Conservation (phyloP, 352 stramenopile species). For the Phytopythium sindhum region DNA sequence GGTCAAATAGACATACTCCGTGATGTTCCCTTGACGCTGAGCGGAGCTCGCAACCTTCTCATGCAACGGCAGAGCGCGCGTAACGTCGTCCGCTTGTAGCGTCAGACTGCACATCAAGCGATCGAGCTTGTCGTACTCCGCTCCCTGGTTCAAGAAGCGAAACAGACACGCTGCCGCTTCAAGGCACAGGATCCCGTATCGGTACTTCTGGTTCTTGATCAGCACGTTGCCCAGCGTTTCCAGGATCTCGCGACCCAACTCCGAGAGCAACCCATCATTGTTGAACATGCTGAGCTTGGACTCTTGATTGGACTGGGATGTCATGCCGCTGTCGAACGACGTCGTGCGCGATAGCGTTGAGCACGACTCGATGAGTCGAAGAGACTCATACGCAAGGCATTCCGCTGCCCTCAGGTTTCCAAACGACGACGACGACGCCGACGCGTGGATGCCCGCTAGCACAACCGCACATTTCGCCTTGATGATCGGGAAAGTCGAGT, state of each 20-base stretch:
- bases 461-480: slow-evolving; percentile 75
- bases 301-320: slow-evolving; percentile 18
- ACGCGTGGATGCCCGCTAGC: slow-evolving; percentile 54
- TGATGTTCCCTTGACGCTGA: slow-evolving; percentile 76
- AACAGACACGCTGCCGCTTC: slow-evolving; percentile 67
- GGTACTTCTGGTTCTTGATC: slow-evolving; percentile 86
- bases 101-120: slow-evolving; percentile 71
- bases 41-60: slow-evolving; percentile 72
- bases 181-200: slow-evolving; percentile 75
- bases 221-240: slow-evolving; percentile 76
- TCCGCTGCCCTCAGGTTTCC: slow-evolving; percentile 57
- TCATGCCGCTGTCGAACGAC: slow-evolving; percentile 7
- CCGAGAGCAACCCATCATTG: slow-evolving; percentile 72
- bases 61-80: slow-evolving; percentile 67
- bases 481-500: slow-evolving; percentile 44
- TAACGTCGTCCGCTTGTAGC: slow-evolving; percentile 71
- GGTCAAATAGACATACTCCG: slow-evolving; percentile 82
- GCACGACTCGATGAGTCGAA: slow-evolving; percentile 64
- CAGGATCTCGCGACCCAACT: slow-evolving; percentile 63
- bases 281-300: slow-evolving; percentile 58
- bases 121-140: slow-evolving; percentile 75
- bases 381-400: slow-evolving; percentile 67
- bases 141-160: slow-evolving; percentile 63
- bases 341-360: slow-evolving; percentile 13
- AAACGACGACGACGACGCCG: slow-evolving; percentile 35